Percentiles rank a stretch among this genome's conserved stretches.
These are phyloP conservation scores for Aquilaria sinensis DNA, from an alignment of 345 rosid species.

Conservation along the genomic window DNA sequence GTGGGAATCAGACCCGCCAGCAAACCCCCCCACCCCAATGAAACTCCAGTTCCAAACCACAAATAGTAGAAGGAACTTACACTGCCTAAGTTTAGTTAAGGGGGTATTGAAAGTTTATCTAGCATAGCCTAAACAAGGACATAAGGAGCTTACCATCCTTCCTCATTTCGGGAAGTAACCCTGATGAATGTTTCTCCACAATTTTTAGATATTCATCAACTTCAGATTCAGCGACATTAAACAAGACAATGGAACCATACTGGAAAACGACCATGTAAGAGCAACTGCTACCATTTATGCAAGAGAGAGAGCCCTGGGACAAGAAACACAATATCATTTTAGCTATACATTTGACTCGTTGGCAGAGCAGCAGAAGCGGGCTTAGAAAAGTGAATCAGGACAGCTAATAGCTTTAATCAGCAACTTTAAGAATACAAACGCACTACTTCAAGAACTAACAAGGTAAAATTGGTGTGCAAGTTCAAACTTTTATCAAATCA, in stretches of 20 bases:
- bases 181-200: slow-evolving; percentile 79
- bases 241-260: slow-evolving; percentile 90
- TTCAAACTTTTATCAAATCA: not conserved
- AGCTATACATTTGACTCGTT: not conserved
- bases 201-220: slow-evolving; percentile 86
- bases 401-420: not conserved
- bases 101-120: too few species aligned
- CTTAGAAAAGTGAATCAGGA: not conserved
- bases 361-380: too few species aligned
- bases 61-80: not conserved
- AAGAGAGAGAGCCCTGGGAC: slow-evolving; percentile 59
- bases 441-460: too few species aligned
- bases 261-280: slow-evolving; percentile 89
- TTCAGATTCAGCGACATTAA: slow-evolving; percentile 69
- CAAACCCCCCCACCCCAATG: not conserved
- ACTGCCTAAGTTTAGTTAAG: too few species aligned
- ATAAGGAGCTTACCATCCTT: slow-evolving; percentile 67
- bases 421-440: too few species aligned
- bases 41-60: not conserved
- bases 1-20: too few species aligned
- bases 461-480: too few species aligned
- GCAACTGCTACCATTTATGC: slow-evolving; percentile 67
- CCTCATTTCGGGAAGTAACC: slow-evolving; percentile 90
- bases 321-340: slow-evolving; percentile 2
- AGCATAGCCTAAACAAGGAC: not conserved